Percentiles rank a stretch among this genome's conserved stretches.
Evolutionary conservation across 495 filamentous ascomycete species (phyloP).

Genomic region (Viridothelium virens): DNA sequence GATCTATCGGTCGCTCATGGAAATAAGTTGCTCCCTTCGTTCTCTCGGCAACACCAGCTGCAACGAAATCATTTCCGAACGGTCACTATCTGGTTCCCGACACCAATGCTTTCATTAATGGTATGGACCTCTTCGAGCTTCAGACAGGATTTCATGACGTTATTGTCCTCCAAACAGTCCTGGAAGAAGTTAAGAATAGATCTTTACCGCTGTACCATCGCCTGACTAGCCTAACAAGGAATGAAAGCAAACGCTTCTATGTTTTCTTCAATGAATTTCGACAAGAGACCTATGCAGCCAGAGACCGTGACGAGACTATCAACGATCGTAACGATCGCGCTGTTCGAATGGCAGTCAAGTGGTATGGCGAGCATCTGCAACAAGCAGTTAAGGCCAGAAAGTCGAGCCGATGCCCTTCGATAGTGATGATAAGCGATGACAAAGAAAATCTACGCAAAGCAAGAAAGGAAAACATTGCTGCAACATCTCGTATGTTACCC

Average conservation of each 20-base stretch:
- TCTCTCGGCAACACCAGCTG: conserved; percentile 77
- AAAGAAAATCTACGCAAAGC: conserved; percentile 78
- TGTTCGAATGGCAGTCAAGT: conserved; percentile 74
- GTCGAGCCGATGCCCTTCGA: conserved; percentile 56
- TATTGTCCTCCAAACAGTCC: conserved; percentile 85
- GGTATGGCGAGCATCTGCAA: conserved; percentile 78
- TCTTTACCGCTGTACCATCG: conserved; percentile 94
- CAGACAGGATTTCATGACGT: conserved; percentile 90
- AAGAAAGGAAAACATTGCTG: conserved; percentile 59
- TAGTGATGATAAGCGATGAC: conserved; percentile 93
- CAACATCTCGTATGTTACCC: conserved; percentile 23
- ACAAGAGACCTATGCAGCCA: conserved; percentile 74
- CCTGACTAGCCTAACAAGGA: conserved; percentile 77
- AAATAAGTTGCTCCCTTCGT: conserved; percentile 66
- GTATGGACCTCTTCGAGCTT: conserved; percentile 94
- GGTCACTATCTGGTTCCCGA: conserved; percentile 95
- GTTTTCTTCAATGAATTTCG: conserved; percentile 99
- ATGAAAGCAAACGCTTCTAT: conserved; percentile 92
- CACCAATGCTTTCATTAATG: conserved; percentile 90
- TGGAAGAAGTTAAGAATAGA: conserved; percentile 90
- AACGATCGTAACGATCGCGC: conserved; percentile 96
- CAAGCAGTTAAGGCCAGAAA: conserved; percentile 47
- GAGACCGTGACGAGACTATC: conserved; percentile 73
- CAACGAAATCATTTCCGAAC: conserved; percentile 67
- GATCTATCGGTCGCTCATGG: conserved; percentile 17